Base-by-base conservation (phyloP, 75 land plant genomes). In the Pinus albicaulis region DNA sequence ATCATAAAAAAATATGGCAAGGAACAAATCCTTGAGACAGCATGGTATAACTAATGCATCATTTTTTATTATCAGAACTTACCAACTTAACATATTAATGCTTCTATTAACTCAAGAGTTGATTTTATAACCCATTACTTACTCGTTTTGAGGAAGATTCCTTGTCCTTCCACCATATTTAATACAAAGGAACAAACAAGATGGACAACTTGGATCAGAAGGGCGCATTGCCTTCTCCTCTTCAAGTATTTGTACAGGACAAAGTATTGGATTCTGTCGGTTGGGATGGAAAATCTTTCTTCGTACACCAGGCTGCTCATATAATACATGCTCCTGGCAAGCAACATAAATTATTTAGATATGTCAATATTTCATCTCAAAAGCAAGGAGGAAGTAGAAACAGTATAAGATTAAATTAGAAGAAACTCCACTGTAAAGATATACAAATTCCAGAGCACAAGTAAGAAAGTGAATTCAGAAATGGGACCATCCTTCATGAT, bases 141-240 rank as follows among this genome's bases (percentile, higher is more conserved):
- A 85, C 86, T 85, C 83, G 65, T 85, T 85, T 82, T 85, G 86
- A 56, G 86, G 86, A 73, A 85, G 77, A 75, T 85, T 85, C 74
- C 86, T 83, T 72, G 86, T 85, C 74, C 86, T 83, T 56, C 86
- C 86, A 59, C 86, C 86, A 75, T 85, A 85, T 65, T 85, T 85
- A 53, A 82, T 85, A 60, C 86, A 85, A 41, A 85, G 74, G 64
- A 85, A 85, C 16, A 85, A 62, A 80, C 84, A 85, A 56, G 86
- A 84, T 31, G 86, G 86, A 58, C 81, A 79, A 62, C 80, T 80
- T 38, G 83, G 56, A 81, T 76, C 86, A 58, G 80, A 73, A 57
- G 86, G 86, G 22, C 86, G 86, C 86, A 84, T 84, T 58, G 82
- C 76, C 72, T 81, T 80, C 60, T 84, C 86, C 68, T 84, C 86